phyloP scores from a whole-genome alignment of 2,329 filamentous ascomycete species.

The Calonectria fujianensis region DNA sequence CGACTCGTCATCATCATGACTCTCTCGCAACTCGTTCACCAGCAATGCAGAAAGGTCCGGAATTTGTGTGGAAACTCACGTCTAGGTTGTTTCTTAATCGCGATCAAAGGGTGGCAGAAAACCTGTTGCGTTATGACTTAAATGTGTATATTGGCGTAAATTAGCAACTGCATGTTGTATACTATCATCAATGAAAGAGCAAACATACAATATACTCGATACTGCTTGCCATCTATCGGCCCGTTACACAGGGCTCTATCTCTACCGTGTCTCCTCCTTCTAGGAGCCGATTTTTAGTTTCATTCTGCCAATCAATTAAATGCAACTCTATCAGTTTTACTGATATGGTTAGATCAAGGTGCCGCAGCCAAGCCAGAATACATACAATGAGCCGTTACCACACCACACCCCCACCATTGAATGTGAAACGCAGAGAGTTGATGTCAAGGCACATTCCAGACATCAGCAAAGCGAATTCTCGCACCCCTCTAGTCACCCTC shows the following conservation, averaged over 20 bases:
- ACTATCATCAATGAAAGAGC: background rate
- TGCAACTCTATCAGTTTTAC: background rate
- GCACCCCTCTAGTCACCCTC: background rate
- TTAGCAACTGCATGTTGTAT: too few relatives aligned
- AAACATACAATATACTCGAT: background rate
- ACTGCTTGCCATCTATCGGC: background rate
- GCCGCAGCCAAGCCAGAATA: background rate
- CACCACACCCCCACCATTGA: background rate
- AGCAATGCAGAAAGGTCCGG: rapidly evolving
- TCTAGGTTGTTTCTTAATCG: background rate
- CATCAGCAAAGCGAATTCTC: background rate
- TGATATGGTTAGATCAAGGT: background rate
- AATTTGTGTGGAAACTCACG: background rate
- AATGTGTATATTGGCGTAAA: too few relatives aligned
- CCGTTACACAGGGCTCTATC: background rate
- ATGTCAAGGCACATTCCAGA: background rate
- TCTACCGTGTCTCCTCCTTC: too few relatives aligned
- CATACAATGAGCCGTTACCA: background rate
- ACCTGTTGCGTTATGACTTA: background rate
- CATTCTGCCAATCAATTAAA: background rate
- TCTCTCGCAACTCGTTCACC: background rate
- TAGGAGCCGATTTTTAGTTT: background rate
- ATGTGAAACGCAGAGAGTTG: background rate
- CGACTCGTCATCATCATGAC: background rate
- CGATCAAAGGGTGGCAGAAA: background rate